Percentiles rank a stretch among this genome's conserved stretches.
phyloP scores from a whole-genome alignment of 2,329 filamentous ascomycete genomes.

The Diaporthe vexans region DNA sequence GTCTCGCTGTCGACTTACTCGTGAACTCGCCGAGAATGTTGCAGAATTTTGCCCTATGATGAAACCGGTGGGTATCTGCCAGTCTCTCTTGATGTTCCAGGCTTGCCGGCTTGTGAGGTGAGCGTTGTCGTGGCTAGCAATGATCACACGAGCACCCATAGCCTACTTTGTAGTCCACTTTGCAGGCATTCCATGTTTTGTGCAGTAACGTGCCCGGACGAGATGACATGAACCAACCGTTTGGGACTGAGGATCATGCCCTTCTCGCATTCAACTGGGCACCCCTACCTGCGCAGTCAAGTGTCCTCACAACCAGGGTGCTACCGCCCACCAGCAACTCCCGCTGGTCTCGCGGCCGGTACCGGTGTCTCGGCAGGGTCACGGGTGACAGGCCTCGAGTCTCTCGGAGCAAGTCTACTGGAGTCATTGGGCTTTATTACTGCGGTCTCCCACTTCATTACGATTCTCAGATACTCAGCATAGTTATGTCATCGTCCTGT shows the following conservation, averaged over 20 bases:
- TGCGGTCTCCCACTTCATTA: background rate
- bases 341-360: slow-evolving; percentile 24
- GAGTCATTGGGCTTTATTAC: slow-evolving; percentile 26
- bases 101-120: background rate
- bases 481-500: background rate
- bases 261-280: background rate
- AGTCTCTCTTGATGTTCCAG: slow-evolving; percentile 8
- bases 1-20: slow-evolving; percentile 27
- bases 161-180: background rate
- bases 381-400: slow-evolving; percentile 15
- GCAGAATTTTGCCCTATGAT: slow-evolving; percentile 33
- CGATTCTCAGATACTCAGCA: background rate
- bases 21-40: slow-evolving; percentile 21
- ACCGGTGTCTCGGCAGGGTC: slow-evolving; percentile 26
- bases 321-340: slow-evolving; percentile 4
- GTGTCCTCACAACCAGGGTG: background rate
- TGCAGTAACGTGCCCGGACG: background rate
- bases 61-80: slow-evolving; percentile 8
- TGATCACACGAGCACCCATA: slow-evolving; percentile 9
- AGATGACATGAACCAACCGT: background rate
- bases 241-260: background rate
- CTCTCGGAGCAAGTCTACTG: background rate
- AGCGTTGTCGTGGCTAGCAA: background rate
- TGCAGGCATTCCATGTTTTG: background rate
- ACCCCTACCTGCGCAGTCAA: background rate